Evolutionary conservation across 2,329 filamentous ascomycete species (phyloP).

Genomic region (Zymoseptoria ardabiliae): DNA sequence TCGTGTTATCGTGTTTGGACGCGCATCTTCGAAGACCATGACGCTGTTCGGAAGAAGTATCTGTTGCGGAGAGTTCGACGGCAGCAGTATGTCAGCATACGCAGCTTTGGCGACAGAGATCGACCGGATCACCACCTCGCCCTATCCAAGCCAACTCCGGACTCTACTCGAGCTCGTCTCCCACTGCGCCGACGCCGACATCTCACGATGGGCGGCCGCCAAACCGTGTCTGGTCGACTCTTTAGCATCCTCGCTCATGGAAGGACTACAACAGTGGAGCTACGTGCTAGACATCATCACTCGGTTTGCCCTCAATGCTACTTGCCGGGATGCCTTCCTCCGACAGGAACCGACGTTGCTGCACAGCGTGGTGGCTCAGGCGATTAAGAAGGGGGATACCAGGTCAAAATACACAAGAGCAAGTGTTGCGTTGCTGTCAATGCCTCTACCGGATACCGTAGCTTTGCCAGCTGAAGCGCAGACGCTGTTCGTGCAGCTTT

Average conservation of each 20-base stretch:
- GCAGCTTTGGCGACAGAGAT: constrained; percentile 20
- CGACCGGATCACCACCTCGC: constrained; percentile 24
- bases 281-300: constrained; percentile 45
- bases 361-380: constrained; percentile 21
- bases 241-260: constrained; percentile 40
- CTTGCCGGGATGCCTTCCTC: constrained; percentile 27
- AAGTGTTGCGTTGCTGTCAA: constrained; percentile 25
- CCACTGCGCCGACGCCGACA: constrained; percentile 26
- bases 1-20: background rate
- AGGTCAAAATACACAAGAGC: constrained; percentile 17
- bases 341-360: constrained; percentile 26
- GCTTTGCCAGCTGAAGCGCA: constrained; percentile 28
- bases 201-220: constrained; percentile 41
- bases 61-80: background rate
- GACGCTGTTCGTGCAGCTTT: constrained; percentile 25
- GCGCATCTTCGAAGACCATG: background rate
- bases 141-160: constrained; percentile 26
- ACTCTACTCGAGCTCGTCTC: constrained; percentile 7
- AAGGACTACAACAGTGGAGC: constrained; percentile 45
- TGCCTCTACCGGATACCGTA: constrained; percentile 22
- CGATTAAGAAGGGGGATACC: constrained; percentile 15
- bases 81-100: constrained; percentile 9
- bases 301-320: constrained; percentile 29
- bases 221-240: constrained; percentile 44
- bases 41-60: background rate